Evolutionary conservation across 2,329 filamentous ascomycete genomes (phyloP), one percentile per base, ranked within the genome.

Genomic region (Cordyceps tenuipes): DNA sequence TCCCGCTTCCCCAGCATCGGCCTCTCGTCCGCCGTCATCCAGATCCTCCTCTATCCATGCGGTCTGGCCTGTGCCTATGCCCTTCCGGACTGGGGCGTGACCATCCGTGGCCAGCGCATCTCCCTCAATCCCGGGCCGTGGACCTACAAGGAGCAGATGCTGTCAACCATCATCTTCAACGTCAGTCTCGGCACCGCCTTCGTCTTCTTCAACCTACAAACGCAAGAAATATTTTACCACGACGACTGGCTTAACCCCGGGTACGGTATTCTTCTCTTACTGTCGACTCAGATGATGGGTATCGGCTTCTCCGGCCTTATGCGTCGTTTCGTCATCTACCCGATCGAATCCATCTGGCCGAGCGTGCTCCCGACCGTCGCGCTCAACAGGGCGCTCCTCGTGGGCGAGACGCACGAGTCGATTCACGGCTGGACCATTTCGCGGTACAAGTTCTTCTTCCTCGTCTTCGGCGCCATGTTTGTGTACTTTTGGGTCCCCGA

Each of bases 401-500:
- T 78, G 2, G 70, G 70, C 0, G 71, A 75, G 55, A 64, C 64
- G 3, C 68, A 64, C 51, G 72, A 72, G 61, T 69, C 68, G 12
- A 68, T 74, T 50, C 64, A 78, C 63, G 78, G 78, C 3, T 73
- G 73, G 73, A 72, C 70, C 23, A 68, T 78, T 39, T 73, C 74
- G 1, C 72, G 74, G 0, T 74, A 76, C 62, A 69, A 66, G 15
- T 68, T 77, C 62, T 79, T 76, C 63, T 74, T 73, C 62, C 64
- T 72, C 50, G 67, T 66, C n/a, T 71, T 71, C 10, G 36, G 66
- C 36, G 64, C 63, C 36, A 76, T 77, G 70, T 75, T 76, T 51
- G 34, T 77, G 26, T 79, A 75, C 67, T 78, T 76, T 65, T 78
- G 75, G 75, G 67, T 79, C n/a, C 76, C 76, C 0, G 71, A 71